Evolutionary conservation across 192 early-diverging fungal genomes (phyloP), one percentile per base, ranked within the genome.

Genomic region (Borealophlyctis nickersoniae): DNA sequence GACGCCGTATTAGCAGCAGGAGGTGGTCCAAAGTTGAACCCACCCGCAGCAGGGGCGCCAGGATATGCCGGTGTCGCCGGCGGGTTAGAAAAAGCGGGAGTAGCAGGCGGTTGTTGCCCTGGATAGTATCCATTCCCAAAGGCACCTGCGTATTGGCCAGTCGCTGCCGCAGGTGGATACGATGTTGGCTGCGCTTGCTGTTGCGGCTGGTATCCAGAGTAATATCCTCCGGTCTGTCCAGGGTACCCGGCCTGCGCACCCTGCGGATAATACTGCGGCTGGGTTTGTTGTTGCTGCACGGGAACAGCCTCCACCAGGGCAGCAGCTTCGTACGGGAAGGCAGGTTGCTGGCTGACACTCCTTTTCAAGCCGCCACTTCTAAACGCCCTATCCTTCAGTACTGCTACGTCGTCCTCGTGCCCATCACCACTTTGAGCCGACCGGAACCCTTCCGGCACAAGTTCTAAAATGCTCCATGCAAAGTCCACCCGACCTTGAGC

Each of bases 401-500:
- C 74, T 14, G 82, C 81, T 54, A 93, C 67, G 2, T 66, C 69
- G 30, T 78, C 32, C 58, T 69, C 52, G 69, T 67, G 56, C 13
- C 58, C 70, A 24, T 39, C 45, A 27, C 3, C 36, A 51, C 45
- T 63, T 62, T 7, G 49, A 58, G 74, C 36, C 70, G 73, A 56
- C 28, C 56, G n/a, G 65, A 73, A 93, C 19, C 80, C 70, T 1
- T 72, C 76, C 31, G 93, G 95, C 7, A 89, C 87, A 63, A 90
- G 71, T 67, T 87, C 86, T 62, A 96, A 73, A 58, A 89, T 91
- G 57, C 85, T 82, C 65, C 86, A 82, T 0, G 94, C 93, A 61
- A 86, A 82, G 31, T 78, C 77, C 23, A 88, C 36, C 65, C 88
- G 80, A 36, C 95, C 95, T 62, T 95, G 91, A n/a, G 73, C 67